Evolutionary conservation across 2,329 filamentous ascomycete species (phyloP).

Genomic region (Didymosphaeria variabile): DNA sequence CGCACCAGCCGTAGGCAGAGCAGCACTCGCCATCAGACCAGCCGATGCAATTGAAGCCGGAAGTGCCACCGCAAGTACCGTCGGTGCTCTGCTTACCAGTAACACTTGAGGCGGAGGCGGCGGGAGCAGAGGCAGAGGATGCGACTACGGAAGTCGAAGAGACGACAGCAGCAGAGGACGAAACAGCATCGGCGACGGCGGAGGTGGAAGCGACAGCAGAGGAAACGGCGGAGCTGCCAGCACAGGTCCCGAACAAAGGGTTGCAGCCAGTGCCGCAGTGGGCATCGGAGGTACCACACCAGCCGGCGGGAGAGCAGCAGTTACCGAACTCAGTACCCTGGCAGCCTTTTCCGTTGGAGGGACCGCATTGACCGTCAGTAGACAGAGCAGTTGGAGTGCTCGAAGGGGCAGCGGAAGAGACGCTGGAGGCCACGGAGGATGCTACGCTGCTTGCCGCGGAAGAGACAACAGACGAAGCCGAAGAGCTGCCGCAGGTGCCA

Average conservation of each 20-base stretch:
- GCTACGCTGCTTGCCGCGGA: slow-evolving; percentile 4
- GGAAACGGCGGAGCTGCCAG: too few species aligned
- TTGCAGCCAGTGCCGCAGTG: slow-evolving; percentile 49
- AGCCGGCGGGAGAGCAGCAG: slow-evolving; percentile 57
- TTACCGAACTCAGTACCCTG: slow-evolving; percentile 47
- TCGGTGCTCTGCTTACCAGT: slow-evolving; percentile 15
- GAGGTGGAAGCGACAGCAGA: too few species aligned
- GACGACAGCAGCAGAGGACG: too few species aligned
- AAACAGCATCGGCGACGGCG: too few species aligned
- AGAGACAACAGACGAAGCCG: slow-evolving; percentile 3
- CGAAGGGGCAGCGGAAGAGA: slow-evolving; percentile 31
- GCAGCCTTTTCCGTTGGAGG: slow-evolving; percentile 29
- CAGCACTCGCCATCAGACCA: slow-evolving; percentile 56
- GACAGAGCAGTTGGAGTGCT: slow-evolving; percentile 25
- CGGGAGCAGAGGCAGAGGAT: neutral
- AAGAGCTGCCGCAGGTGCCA: slow-evolving; percentile 34
- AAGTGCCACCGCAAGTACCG: slow-evolving; percentile 28
- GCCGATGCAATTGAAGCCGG: slow-evolving; percentile 37
- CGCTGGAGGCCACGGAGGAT: too few species aligned
- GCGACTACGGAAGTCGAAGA: too few species aligned
- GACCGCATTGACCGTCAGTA: slow-evolving; percentile 9
- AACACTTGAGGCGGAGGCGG: neutral
- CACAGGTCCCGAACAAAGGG: slow-evolving; percentile 39
- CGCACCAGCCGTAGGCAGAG: slow-evolving; percentile 55
- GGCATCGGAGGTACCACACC: slow-evolving; percentile 47